Conservation (phyloP, 2,329 filamentous ascomycete species). For the Massarina eburnea region DNA sequence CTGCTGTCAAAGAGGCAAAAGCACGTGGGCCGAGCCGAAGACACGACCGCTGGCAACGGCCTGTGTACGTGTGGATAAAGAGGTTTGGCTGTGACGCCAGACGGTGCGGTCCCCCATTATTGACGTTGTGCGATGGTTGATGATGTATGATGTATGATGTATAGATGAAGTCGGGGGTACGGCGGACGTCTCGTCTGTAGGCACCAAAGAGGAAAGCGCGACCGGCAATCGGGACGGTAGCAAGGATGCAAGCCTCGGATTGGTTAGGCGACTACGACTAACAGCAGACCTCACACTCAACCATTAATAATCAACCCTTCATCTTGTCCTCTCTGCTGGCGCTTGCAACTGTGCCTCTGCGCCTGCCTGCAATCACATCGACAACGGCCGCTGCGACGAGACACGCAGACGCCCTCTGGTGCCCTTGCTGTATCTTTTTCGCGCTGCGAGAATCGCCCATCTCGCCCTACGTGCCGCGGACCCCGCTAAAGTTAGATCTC, state of each 20-base stretch:
- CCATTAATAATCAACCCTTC: conserved; percentile 15
- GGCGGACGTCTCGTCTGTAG: conserved; percentile 4
- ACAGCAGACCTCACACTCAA: background rate
- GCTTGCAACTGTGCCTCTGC: background rate
- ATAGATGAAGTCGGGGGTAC: conserved; percentile 8
- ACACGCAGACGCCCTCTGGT: background rate
- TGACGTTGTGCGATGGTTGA: conserved; percentile 6
- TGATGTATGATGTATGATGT: background rate
- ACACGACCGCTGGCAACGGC: conserved; percentile 1
- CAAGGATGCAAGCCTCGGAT: conserved; percentile 9
- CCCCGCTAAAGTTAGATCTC: conserved; percentile 35
- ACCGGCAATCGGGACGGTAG: conserved; percentile 6
- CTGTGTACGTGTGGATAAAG: background rate
- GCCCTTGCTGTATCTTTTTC: conserved; percentile 1
- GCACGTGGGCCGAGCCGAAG: conserved; percentile 10
- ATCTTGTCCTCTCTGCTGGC: conserved; percentile 1
- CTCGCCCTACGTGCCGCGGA: conserved; percentile 18
- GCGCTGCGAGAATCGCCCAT: conserved; percentile 6
- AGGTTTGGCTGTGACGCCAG: conserved; percentile 8
- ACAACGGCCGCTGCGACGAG: background rate
- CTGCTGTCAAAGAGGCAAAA: background rate
- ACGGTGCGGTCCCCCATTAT: conserved; percentile 9
- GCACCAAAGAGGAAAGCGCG: conserved; percentile 10
- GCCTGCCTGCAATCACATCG: background rate
- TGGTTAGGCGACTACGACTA: conserved; percentile 1